Base-by-base conservation (phyloP, 257 asterid species). In the Solanum medicagineum region DNA sequence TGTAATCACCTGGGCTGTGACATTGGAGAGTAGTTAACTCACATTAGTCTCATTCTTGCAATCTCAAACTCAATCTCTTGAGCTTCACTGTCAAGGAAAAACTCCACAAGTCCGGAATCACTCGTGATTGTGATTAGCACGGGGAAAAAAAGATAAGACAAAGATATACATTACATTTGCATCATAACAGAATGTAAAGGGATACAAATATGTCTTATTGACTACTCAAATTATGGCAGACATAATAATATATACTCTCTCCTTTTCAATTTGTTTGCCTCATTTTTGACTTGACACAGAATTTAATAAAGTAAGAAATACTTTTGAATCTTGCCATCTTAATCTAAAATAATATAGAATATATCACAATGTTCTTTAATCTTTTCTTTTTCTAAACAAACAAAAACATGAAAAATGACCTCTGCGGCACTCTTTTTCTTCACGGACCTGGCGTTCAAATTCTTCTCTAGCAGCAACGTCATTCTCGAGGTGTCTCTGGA, bases 71-170 rank as follows among this genome's bases (percentile, higher is more conserved):
- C 98, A 15, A 96, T 89, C 88, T 94, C 98, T 88, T 87, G 99
- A 53, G 98, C 98, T 90, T 96, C 99, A 16, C 98, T 96, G 86
- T 96, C 98, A 20, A 96, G 96, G 84, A 96, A 92, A 86, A 89
- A 96, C 94, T 96, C 99, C 3, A 96, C 95, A 87, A 94, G 88
- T 84, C 73, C 89, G 99, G 99, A 80, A 92, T 86, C 85, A 85
- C 93, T 83, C 98, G 94, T 85, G 98, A 88, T 98, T 95, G 83
- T 86, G 60, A 44, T 81, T 11, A 55, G 53, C 36, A 85, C 3
- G 40, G 6, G 5, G 24, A 51, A 51, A 24, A 6, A 77, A 16
- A 20, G 0, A 51, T 16, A 8, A 77, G 47, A 51, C 16, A 14
- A 77, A 49, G 24, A 77, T 51, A 15, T 16, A 26, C 47, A 77